Conservation (phyloP, 1,284 basidiomycete species). For the Cryptococcus amylolentus region DNA sequence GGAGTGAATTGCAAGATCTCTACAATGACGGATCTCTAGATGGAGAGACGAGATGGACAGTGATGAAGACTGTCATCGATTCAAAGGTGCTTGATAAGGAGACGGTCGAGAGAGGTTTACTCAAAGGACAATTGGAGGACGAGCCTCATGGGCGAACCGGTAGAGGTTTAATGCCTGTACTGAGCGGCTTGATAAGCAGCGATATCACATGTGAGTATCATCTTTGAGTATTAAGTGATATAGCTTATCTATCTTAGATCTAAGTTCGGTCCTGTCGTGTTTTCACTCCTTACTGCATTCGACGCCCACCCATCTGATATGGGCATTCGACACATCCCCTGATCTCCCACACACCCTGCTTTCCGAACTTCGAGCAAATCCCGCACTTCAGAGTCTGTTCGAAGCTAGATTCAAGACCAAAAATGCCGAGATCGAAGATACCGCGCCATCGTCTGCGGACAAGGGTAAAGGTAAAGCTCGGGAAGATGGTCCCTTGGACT, state of each 20-base stretch:
- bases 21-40: conserved; percentile 12
- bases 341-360: conserved; percentile 65
- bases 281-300: conserved; percentile 53
- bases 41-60: conserved; percentile 17
- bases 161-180: conserved; percentile 24
- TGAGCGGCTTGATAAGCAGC: conserved; percentile 47
- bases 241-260: conserved; percentile 54
- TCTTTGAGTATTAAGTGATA: conserved; percentile 17
- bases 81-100: conserved; percentile 22
- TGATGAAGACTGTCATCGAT: conserved; percentile 20
- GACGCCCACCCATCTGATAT: conserved; percentile 60
- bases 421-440: neutral
- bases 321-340: conserved; percentile 59
- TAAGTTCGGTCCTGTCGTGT: conserved; percentile 58
- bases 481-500: conserved; percentile 18
- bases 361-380: conserved; percentile 75
- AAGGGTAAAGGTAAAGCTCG: conserved; percentile 28
- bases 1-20: conserved; percentile 27
- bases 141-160: conserved; percentile 3
- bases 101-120: conserved; percentile 30
- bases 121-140: conserved; percentile 21
- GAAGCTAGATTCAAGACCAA: conserved; percentile 22
- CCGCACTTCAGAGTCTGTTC: conserved; percentile 58
- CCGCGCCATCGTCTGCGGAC: neutral
- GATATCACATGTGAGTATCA: conserved; percentile 38